Base-by-base conservation (phyloP, 192 early-diverging fungal species). In the Rhizophagus clarus region DNA sequence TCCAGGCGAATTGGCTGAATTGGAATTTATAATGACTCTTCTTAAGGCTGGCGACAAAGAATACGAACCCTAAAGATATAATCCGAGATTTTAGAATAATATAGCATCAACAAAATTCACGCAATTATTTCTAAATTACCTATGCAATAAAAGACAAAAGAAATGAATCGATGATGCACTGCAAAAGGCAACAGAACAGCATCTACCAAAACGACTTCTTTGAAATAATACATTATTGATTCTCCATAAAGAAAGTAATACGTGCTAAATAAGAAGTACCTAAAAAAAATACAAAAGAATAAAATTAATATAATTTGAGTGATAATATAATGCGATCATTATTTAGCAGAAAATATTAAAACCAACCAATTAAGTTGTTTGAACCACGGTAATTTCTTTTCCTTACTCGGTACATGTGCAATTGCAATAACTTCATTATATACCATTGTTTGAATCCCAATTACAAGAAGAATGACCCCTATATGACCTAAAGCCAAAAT, bases 161-260 rank as follows among this genome's bases (percentile, higher is more conserved):
- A 95, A 79, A 99, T 96, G 81, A 99, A 98, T 42, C 91, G 90
- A 83, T 99, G 97, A 84, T 99, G 95, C 5, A 94, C 94, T 47
- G 96, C 95, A 72, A 99, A 89, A 14, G 92, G 91, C 74, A 92
- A 84, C 74, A 96, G 80, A 72, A 95, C 93, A 15, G 94, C 93
- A 76, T 97, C 95, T 45, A 96, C 93, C 83, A 96, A 90, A 29
- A 95, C 88, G 66, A 90, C 87, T 78, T 93, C 88, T 85, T 95
- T 93, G 82, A 97, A 95, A 77, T 95, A 96, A 56, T 96, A 91
- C 75, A 97, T 95, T 74, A 96, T 87, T 76, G 93, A 95, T 85
- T 97, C 95, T 40, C 97, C 97, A 81, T 99, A 97, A 69, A 99
- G 87, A 79, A 95, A 99, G 84, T 96, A 99, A 82, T 96, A 94